These are phyloP conservation scores for Lepiota subincarnata DNA, from an alignment of 768 basidiomycete genomes.

Conservation along the genomic window DNA sequence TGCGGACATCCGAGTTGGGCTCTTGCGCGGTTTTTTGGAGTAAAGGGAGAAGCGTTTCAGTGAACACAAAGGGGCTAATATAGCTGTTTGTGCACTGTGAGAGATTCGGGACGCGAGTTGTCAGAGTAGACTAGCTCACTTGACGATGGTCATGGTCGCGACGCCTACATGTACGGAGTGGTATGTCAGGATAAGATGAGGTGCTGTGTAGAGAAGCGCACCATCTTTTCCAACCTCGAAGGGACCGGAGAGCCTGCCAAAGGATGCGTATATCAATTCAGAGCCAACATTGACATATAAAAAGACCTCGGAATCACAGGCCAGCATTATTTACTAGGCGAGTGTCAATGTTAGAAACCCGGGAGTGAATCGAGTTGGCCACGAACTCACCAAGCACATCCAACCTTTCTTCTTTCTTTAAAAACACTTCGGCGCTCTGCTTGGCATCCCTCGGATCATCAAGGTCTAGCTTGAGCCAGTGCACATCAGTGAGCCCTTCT, in stretches of 20 bases:
- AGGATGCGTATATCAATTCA: too few species aligned
- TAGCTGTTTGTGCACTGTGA: constrained; percentile 2
- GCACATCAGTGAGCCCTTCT: constrained; percentile 42
- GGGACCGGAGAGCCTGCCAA: neutral
- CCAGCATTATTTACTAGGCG: constrained; percentile 52
- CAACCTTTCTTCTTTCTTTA: constrained; percentile 44
- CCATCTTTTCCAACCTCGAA: neutral
- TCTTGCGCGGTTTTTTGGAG: constrained; percentile 19
- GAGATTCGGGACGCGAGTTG: too few species aligned
- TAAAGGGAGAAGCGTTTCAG: constrained; percentile 22
- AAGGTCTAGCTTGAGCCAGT: constrained; percentile 51
- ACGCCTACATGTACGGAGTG: constrained; percentile 19
- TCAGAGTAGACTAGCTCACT: neutral
- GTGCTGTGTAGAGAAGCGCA: neutral
- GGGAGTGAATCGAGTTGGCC: neutral
- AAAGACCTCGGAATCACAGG: constrained; percentile 24
- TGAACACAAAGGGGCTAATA: constrained; percentile 22
- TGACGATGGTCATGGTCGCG: neutral
- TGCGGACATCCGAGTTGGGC: constrained; percentile 18
- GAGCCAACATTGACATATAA: too few species aligned
- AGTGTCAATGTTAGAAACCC: neutral
- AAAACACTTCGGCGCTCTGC: constrained; percentile 41
- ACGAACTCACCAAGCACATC: constrained; percentile 47
- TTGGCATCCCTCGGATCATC: constrained; percentile 41
- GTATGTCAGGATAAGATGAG: constrained; percentile 12